These are phyloP conservation scores for Raddia guianensis DNA, from an alignment of 176 grass and related monocot genomes.

Conservation along the genomic window DNA sequence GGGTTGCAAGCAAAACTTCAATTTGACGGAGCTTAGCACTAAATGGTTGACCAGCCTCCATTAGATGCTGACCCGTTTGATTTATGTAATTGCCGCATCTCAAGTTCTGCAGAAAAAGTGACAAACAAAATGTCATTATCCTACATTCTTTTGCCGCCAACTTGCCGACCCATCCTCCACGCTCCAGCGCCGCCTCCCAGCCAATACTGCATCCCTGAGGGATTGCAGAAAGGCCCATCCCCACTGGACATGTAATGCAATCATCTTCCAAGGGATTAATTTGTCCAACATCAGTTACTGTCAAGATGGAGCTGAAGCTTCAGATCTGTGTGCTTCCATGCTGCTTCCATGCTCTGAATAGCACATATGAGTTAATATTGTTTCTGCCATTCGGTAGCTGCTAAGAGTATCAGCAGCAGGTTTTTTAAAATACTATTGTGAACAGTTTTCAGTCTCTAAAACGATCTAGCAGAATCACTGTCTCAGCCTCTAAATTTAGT, in stretches of 20 bases:
- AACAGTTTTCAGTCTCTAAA: no score
- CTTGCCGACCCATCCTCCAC: no score
- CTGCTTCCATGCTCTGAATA: not conserved
- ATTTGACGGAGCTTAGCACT: not conserved
- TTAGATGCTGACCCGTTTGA: not conserved
- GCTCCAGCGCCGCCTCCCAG: not conserved
- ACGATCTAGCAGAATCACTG: no score
- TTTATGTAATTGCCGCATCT: no score
- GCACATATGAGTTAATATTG: not conserved
- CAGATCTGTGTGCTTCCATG: not conserved
- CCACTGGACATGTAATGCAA: not conserved
- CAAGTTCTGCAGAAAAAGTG: no score
- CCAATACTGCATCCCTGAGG: not conserved
- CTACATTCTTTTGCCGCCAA: no score
- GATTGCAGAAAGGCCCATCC: not conserved
- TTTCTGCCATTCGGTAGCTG: not conserved
- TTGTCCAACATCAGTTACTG: slow-evolving; percentile 3
- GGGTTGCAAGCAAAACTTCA: not conserved
- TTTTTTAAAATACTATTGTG: no score
- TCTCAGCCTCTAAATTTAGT: no score
- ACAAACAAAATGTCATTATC: no score
- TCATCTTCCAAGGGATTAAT: not conserved
- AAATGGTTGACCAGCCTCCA: not conserved
- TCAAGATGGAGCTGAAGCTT: not conserved
- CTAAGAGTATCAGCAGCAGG: no score